Base-by-base conservation (phyloP, 805 yeast species). In the Candida piceae region DNA sequence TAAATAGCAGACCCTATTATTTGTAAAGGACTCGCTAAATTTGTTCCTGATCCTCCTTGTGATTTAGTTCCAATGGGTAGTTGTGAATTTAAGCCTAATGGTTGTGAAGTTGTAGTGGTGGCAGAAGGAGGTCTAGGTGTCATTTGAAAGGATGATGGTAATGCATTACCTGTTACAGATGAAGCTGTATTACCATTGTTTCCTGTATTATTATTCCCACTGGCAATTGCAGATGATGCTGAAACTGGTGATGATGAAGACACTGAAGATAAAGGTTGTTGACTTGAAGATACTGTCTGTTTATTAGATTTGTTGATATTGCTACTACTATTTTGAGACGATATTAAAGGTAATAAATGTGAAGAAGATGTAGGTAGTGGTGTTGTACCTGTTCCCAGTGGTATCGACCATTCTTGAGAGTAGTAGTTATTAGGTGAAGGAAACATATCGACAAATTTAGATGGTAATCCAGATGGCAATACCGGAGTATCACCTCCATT, bases 371-470 rank as follows among this genome's bases (percentile, higher is more conserved):
- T 46, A 1, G 66, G 60, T 13, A 58, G 43, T 11, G 72, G 71
- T 2, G 72, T 67, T 6, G 58, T 58, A 3, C 71, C 70, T 2
- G 66, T 54, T 5, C 72, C 72, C 52, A 64, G 67, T 9, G 72
- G 69, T 11, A 68, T 41, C 13, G 53, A 39, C 80, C 80, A 76
- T 31, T 75, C 80, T 36, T 76, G 69, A 6, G 78, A 74, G 49
- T 82, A 84, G 47, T 79, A 78, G 44, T 75, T 82, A n/a, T 79
- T 74, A 0, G 96, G 96, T 5, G 90, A 82, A 21, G 88, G 89
- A 50, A 85, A 77, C 53, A 81, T 65, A 49, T 84, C 94, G 29
- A 83, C 76, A 49, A 78, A 84, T 35, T 83, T 68, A 2, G 84
- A 75, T 3, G 94, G 89, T 17, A 84, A 62, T 6, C 82, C 81